These are phyloP conservation scores for Hypoxylon sp. DNA, from an alignment of 2,329 filamentous ascomycete genomes.

Conservation along the genomic window DNA sequence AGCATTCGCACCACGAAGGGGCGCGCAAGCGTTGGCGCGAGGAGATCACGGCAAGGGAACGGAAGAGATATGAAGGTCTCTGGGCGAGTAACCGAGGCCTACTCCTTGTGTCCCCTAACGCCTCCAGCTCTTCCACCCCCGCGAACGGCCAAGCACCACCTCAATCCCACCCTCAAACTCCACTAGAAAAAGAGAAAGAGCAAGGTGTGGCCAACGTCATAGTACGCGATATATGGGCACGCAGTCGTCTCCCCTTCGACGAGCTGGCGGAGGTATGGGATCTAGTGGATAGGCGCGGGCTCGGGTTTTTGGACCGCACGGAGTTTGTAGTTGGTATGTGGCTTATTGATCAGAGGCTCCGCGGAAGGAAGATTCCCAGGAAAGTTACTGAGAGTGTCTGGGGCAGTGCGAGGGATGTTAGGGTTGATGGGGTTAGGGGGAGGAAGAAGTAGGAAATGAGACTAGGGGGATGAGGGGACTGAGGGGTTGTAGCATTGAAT, in stretches of 20 bases:
- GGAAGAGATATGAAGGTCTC: conserved; percentile 85
- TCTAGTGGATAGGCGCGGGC: conserved; percentile 71
- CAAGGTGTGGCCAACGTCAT: conserved; percentile 76
- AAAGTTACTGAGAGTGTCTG: conserved; percentile 81
- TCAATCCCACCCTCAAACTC: neutral
- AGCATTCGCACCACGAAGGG: conserved; percentile 83
- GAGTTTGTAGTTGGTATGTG: conserved; percentile 89
- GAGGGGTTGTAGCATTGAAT: neutral
- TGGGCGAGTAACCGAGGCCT: conserved; percentile 85
- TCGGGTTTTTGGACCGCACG: conserved; percentile 71
- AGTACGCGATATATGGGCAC: conserved; percentile 79
- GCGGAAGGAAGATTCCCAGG: conserved; percentile 80
- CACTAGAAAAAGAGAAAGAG: conserved; percentile 47
- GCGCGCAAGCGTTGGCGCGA: conserved; percentile 83
- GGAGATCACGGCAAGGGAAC: conserved; percentile 76
- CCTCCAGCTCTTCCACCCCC: neutral
- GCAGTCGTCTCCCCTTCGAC: conserved; percentile 75
- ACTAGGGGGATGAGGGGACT: neutral
- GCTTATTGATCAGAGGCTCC: conserved; percentile 84
- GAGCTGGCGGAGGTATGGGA: conserved; percentile 83
- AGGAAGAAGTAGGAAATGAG: conserved; percentile 8
- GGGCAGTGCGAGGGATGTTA: conserved; percentile 72
- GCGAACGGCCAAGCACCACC: neutral
- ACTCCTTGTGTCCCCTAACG: conserved; percentile 52
- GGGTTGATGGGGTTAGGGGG: conserved; percentile 46